Conservation (phyloP, 2,329 filamentous ascomycete genomes). For the Fusarium veterinarium region DNA sequence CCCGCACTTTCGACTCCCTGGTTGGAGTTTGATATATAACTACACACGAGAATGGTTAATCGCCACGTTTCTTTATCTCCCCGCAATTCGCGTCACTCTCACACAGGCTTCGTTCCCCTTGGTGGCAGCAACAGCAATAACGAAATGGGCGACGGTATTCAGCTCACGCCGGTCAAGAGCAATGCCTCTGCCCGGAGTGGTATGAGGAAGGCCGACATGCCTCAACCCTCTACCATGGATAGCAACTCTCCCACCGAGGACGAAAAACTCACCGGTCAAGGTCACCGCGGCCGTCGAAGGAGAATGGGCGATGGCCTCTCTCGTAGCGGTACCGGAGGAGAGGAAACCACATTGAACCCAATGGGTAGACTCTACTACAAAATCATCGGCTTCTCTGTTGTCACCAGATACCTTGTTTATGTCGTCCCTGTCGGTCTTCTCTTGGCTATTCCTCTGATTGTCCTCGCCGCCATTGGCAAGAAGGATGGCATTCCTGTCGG, state of each 20-base stretch:
- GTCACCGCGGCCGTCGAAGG: constrained; percentile 60
- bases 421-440: constrained; percentile 71
- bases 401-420: constrained; percentile 76
- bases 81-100: constrained; percentile 51
- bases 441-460: constrained; percentile 70
- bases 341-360: constrained; percentile 69
- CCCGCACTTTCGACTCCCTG: constrained; percentile 32
- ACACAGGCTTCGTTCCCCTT: constrained; percentile 60
- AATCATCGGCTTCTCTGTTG: constrained; percentile 70
- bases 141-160: constrained; percentile 61
- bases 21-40: constrained; percentile 36
- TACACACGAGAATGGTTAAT: constrained; percentile 42
- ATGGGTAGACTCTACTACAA: constrained; percentile 75
- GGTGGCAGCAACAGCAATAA: constrained; percentile 45
- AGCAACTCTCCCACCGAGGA: constrained; percentile 49
- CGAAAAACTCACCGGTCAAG: constrained; percentile 58
- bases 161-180: constrained; percentile 66
- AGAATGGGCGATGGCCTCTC: constrained; percentile 56
- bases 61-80: constrained; percentile 50
- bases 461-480: constrained; percentile 59
- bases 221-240: constrained; percentile 47
- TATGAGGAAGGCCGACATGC: constrained; percentile 58
- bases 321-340: constrained; percentile 64
- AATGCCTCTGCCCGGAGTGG: constrained; percentile 59
- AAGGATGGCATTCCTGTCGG: constrained; percentile 37